Base-by-base conservation (phyloP, 2,329 filamentous ascomycete genomes). In the Trichoderma hamatum region DNA sequence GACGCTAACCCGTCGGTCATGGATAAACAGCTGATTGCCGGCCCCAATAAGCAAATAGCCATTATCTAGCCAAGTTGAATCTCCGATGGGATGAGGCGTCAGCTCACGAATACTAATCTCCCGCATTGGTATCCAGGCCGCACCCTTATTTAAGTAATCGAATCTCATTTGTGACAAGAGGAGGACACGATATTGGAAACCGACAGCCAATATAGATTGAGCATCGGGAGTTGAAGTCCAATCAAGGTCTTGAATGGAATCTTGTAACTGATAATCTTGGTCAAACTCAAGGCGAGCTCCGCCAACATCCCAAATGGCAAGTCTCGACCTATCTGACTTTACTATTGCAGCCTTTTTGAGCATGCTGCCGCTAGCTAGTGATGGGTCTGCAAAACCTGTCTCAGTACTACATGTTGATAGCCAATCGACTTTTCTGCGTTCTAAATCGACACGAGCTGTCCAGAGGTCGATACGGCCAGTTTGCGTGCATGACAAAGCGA, bases 211-310 rank as follows among this genome's bases (percentile, higher is more conserved):
- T 67, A 97, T 94, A 1, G 92, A 95, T 75, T 97, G 93, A 60
- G 89, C 89, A 77, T 97, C 93, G 0, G 93, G 93, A 0, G 94
- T 97, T 3, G 92, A 95, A 0, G 94, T 95, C 95, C 95, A 97
- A 78, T 97, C 94, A 14, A 97, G 86, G 78, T 97, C 94, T 71
- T 91, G 89, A 51, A 97, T 93, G 6, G 85, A 86, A 74, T 96
- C 91, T 70, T 91, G 86, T 14, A 85, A 84, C 72, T 90, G 86
- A 72, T 94, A 96, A 34, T 88, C 85, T 74, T 95, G 88, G 71
- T 92, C 87, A 75, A 92, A 94, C 78, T 97, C 94, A 6, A 97
- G 84, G 71, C 93, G 90, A 2, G 90, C 90, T 67, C 91, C 92
- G 71, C 90, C 88, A 13, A 93, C 92, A 75, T 97, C 94, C 95